Base-by-base conservation (phyloP, 2,329 filamentous ascomycete genomes). In the Colletotrichum karsti region DNA sequence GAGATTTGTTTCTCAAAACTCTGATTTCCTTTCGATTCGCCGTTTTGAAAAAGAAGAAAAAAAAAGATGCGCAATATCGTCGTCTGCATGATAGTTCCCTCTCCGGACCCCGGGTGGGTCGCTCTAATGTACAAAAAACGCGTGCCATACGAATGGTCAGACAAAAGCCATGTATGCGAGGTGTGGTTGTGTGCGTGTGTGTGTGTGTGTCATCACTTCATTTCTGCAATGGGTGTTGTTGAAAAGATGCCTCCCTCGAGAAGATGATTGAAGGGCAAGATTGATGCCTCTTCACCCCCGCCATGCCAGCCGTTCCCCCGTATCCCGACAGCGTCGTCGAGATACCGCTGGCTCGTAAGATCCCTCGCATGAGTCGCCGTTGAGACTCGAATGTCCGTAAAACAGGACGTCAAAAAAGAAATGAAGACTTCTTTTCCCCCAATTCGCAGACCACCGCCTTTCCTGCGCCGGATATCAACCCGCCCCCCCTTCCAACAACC, bases 161-260 rank as follows among this genome's bases (percentile, higher is more conserved):
- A 37, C n/a, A 7, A 39, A 22, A 51, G 39, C 59, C 44, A 39
- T 48, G 18, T 35, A 20, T 41, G 63, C 42, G 50, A 62, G 35
- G 30, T 24, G 53, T 56, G 55, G 22, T 26, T 12, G 60, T 63
- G 46, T 57, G 63, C 35, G 41, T 24, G 18, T 33, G 39, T 37
- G 18, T 35, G 39, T 35, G 20, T 62, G 39, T 63, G 51, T 68
- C 67, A 56, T 69, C 63, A 63, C 64, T 63, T 69, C 67, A 67
- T 69, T 69, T 48, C 63, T 64, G 65, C 54, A 61, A 69, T 51
- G 60, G 59, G 57, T 51, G 33, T 39, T 24, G 28, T 44, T 58
- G 13, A 67, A 63, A 51, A 55, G 48, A 67, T 67, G 59, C 51
- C 63, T 56, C 42, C 58, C 50, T 54, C 33, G 24, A 62, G 35